Percentiles rank a stretch among this genome's conserved stretches.
Evolutionary conservation across 2,329 filamentous ascomycete genomes (phyloP).

Genomic region (Colletotrichum costaricense): DNA sequence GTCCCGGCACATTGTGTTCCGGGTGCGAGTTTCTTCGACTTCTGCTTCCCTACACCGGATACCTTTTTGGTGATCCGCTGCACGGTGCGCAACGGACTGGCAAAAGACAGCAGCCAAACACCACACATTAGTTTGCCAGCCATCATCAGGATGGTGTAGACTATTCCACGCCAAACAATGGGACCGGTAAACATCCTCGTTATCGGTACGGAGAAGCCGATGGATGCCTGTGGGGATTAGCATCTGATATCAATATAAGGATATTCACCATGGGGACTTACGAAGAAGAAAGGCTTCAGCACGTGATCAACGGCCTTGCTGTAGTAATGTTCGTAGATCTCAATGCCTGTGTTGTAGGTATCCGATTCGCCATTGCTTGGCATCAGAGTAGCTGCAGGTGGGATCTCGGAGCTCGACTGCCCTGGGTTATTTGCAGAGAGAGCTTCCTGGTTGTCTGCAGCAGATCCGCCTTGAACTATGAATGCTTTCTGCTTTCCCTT

Average conservation of each 20-base stretch:
- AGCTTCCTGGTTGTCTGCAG: not conserved
- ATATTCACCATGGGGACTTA: constrained; percentile 45
- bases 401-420: not conserved
- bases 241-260: not conserved
- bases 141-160: constrained; percentile 79
- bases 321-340: constrained; percentile 55
- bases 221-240: constrained; percentile 57
- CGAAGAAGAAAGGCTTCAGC: constrained; percentile 80
- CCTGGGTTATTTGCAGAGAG: not conserved
- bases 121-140: constrained; percentile 71
- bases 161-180: constrained; percentile 77
- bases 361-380: not conserved
- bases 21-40: constrained; percentile 13
- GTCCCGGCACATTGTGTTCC: constrained; percentile 21
- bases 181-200: constrained; percentile 72
- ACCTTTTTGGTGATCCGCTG: constrained; percentile 7
- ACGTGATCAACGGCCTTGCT: constrained; percentile 56
- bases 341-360: constrained; percentile 13
- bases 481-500: not conserved
- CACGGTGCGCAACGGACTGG: constrained; percentile 32
- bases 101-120: constrained; percentile 63
- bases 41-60: not conserved
- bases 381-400: not conserved
- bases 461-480: not conserved
- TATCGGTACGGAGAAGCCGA: constrained; percentile 84